Conservation (phyloP, 2,329 filamentous ascomycete species). For the Cordyceps cicadae region DNA sequence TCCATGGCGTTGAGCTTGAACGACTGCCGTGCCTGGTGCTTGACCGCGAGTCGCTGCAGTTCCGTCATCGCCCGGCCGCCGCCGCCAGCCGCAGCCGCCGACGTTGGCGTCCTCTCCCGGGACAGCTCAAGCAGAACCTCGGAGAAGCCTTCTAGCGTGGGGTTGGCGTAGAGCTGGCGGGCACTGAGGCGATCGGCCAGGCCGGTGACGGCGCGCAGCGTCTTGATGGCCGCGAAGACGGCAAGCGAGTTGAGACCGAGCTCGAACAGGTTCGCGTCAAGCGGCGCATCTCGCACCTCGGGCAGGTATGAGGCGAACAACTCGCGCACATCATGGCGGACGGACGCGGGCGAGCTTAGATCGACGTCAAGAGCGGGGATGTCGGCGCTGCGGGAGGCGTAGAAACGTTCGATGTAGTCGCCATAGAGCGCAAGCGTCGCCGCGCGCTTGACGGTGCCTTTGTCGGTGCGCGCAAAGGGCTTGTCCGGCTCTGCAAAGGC, state of each 20-base stretch:
- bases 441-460: slow-evolving; percentile 35
- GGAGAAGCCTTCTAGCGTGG: slow-evolving; percentile 21
- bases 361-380: slow-evolving; percentile 15
- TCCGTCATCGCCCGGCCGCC: background rate
- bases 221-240: slow-evolving; percentile 23
- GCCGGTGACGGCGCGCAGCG: slow-evolving; percentile 22
- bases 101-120: slow-evolving; percentile 13
- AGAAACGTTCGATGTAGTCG: slow-evolving; percentile 39
- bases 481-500: slow-evolving; percentile 31
- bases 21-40: slow-evolving; percentile 21
- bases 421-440: slow-evolving; percentile 32
- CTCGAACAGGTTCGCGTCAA: slow-evolving; percentile 21
- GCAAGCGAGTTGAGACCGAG: slow-evolving; percentile 26
- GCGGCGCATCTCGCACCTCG: slow-evolving; percentile 12
- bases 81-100: slow-evolving; percentile 22
- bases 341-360: slow-evolving; percentile 17
- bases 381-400: slow-evolving; percentile 20
- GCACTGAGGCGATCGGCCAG: slow-evolving; percentile 23
- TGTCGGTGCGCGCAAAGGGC: slow-evolving; percentile 36
- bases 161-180: slow-evolving; percentile 28
- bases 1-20: slow-evolving; percentile 25
- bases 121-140: slow-evolving; percentile 16
- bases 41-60: slow-evolving; percentile 14
- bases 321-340: slow-evolving; percentile 15
- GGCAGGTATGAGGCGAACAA: slow-evolving; percentile 17